A percentile compares a stretch with the other conserved stretches of the same genome.
Conservation (phyloP, 2,329 filamentous ascomycete species). For the Phaeosphaeriaceae sp. region DNA sequence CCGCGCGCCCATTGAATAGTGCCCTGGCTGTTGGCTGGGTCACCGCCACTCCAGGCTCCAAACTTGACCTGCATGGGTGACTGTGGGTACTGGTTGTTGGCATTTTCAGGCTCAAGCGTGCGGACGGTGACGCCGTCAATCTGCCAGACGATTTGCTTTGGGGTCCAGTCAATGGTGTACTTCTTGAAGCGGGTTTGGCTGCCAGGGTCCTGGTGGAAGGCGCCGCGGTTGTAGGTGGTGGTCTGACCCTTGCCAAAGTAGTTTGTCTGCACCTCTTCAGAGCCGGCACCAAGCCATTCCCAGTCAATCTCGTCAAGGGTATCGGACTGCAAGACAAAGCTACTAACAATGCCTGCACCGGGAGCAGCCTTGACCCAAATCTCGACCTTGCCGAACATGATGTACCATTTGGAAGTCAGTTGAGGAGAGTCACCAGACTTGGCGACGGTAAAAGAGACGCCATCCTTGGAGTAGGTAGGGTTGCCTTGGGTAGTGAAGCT, state of each 20-base stretch:
- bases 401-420: constrained; percentile 91
- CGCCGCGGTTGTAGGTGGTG: constrained; percentile 83
- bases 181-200: constrained; percentile 81
- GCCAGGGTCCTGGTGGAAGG: constrained; percentile 71
- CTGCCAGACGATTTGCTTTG: constrained; percentile 83
- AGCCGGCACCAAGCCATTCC: constrained; percentile 87
- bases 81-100: constrained; percentile 85
- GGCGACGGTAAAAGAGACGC: constrained; percentile 80
- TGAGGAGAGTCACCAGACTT: constrained; percentile 83
- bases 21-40: constrained; percentile 76
- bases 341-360: constrained; percentile 91
- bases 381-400: constrained; percentile 97
- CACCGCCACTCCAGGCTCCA: constrained; percentile 90
- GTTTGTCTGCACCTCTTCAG: constrained; percentile 86
- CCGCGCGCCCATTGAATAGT: constrained; percentile 92
- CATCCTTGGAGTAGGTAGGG: constrained; percentile 76
- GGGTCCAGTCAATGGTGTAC: constrained; percentile 92
- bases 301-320: constrained; percentile 95
- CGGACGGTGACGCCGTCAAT: constrained; percentile 80
- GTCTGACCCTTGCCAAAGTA: constrained; percentile 96
- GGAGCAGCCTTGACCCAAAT: constrained; percentile 84
- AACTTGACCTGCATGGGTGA: constrained; percentile 95
- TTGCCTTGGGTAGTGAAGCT: constrained; percentile 75
- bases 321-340: constrained; percentile 88
- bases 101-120: constrained; percentile 72